Percentiles rank a stretch among this genome's conserved stretches.
These are phyloP conservation scores for Yamadazyma nakazawae DNA, from an alignment of 805 yeast species.

Conservation along the genomic window DNA sequence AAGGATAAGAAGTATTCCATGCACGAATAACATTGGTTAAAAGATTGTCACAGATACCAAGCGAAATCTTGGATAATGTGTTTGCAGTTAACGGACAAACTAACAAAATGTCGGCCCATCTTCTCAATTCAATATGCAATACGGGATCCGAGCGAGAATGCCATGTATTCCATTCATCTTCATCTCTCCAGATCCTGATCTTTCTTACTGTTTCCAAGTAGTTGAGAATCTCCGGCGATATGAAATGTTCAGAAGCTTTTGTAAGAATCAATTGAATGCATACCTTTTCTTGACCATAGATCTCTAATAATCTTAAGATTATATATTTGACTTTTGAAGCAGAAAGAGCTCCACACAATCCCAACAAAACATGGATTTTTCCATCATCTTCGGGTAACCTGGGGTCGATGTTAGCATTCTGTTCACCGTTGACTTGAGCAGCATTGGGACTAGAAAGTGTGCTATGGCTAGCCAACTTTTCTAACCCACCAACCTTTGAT, in stretches of 20 bases:
- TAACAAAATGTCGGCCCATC: constrained; percentile 94
- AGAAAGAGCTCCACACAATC: constrained; percentile 57
- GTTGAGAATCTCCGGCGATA: constrained; percentile 43
- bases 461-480: constrained; percentile 9
- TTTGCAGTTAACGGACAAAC: constrained; percentile 96
- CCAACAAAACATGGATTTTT: constrained; percentile 52
- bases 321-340: constrained; percentile 50
- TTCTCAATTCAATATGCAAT: constrained; percentile 86
- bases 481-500: constrained; percentile 9
- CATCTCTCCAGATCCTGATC: constrained; percentile 54
- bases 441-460: constrained; percentile 8
- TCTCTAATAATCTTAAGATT: constrained; percentile 49
- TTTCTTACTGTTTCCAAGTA: constrained; percentile 37
- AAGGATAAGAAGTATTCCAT: constrained; percentile 91
- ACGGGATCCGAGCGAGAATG: constrained; percentile 83
- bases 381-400: constrained; percentile 51
- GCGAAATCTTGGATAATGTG: constrained; percentile 81
- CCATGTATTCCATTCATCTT: constrained; percentile 73
- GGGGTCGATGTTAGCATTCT: constrained; percentile 51
- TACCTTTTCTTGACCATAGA: constrained; percentile 48
- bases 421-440: constrained; percentile 24
- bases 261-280: constrained; percentile 55
- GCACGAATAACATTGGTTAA: constrained; percentile 89
- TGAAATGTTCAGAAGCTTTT: constrained; percentile 50
- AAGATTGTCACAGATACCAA: constrained; percentile 90